Percentiles rank a stretch among this genome's conserved stretches.
Evolutionary conservation across 352 stramenopile genomes (phyloP).

Genomic region (Phytophthora rubi): DNA sequence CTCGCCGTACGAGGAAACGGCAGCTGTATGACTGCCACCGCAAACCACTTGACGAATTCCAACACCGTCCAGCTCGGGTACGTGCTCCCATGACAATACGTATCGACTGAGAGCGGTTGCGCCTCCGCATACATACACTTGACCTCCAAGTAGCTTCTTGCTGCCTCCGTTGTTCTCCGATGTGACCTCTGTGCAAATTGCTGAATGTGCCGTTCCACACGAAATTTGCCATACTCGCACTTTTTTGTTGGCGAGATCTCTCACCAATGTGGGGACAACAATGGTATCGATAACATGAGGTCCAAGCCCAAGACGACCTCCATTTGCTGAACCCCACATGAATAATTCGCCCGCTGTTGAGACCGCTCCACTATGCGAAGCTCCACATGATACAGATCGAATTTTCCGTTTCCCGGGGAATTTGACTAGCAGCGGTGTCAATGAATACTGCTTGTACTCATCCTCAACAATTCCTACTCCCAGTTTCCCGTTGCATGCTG

Average conservation of each 20-base stretch:
- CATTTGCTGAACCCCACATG: conserved; percentile 93
- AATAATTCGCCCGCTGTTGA: conserved; percentile 76
- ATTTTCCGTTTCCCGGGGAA: conserved; percentile 70
- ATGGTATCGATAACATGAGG: conserved; percentile 62
- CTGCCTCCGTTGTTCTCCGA: conserved; percentile 62
- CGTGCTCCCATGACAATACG: conserved; percentile 72
- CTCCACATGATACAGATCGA: conserved; percentile 89
- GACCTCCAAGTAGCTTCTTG: conserved; percentile 76
- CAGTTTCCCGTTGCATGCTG: conserved; percentile 80
- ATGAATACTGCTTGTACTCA: conserved; percentile 83
- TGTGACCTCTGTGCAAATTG: conserved; percentile 76
- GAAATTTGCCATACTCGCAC: conserved; percentile 83
- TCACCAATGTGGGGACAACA: conserved; percentile 84
- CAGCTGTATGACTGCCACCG: conserved; percentile 89
- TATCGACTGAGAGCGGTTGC: conserved; percentile 82
- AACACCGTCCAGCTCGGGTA: conserved; percentile 59
- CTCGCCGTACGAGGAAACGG: conserved; percentile 88
- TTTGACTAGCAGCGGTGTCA: conserved; percentile 71
- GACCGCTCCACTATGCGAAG: conserved; percentile 81
- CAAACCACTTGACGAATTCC: conserved; percentile 82
- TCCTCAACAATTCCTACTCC: conserved; percentile 86
- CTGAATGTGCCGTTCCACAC: conserved; percentile 80
- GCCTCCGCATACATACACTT: conserved; percentile 90
- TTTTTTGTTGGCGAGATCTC: conserved; percentile 61
- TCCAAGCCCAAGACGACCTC: conserved; percentile 91